Evolutionary conservation across 495 filamentous ascomycete genomes (phyloP).

Genomic region (Bacidia gigantensis): DNA sequence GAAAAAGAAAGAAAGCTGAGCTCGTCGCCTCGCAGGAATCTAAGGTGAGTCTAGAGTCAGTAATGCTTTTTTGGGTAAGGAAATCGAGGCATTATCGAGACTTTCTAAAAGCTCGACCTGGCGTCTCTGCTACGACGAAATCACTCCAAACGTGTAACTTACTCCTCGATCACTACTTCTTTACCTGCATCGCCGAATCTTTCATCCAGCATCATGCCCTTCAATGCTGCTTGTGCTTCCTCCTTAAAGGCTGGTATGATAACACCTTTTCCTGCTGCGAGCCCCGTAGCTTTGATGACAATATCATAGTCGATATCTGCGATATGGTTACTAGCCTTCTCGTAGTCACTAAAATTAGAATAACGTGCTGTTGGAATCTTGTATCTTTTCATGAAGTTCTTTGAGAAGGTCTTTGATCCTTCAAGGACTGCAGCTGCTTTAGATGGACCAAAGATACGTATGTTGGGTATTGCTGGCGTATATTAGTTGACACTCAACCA

Average conservation of each 20-base stretch:
- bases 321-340: slow-evolving; percentile 61
- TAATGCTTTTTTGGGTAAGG: background rate
- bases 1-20: slow-evolving; percentile 81
- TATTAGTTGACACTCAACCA: slow-evolving; percentile 6
- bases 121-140: too few species aligned
- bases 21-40: slow-evolving; percentile 76
- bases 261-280: slow-evolving; percentile 81
- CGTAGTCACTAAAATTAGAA: slow-evolving; percentile 74
- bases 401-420: slow-evolving; percentile 90
- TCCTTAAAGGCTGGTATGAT: slow-evolving; percentile 68
- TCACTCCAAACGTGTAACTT: background rate
- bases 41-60: background rate
- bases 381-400: slow-evolving; percentile 94
- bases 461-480: slow-evolving; percentile 40
- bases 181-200: slow-evolving; percentile 80
- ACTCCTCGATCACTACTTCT: slow-evolving; percentile 91
- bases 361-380: slow-evolving; percentile 83
- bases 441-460: slow-evolving; percentile 77
- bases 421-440: slow-evolving; percentile 82
- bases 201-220: slow-evolving; percentile 78
- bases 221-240: slow-evolving; percentile 69
- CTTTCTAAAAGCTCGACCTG: too few species aligned
- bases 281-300: slow-evolving; percentile 77
- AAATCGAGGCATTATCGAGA: too few species aligned
- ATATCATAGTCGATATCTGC: slow-evolving; percentile 60